Percentiles rank a stretch among this genome's conserved stretches.
Conservation (phyloP, 2,329 filamentous ascomycete genomes). For the Claviceps africana region DNA sequence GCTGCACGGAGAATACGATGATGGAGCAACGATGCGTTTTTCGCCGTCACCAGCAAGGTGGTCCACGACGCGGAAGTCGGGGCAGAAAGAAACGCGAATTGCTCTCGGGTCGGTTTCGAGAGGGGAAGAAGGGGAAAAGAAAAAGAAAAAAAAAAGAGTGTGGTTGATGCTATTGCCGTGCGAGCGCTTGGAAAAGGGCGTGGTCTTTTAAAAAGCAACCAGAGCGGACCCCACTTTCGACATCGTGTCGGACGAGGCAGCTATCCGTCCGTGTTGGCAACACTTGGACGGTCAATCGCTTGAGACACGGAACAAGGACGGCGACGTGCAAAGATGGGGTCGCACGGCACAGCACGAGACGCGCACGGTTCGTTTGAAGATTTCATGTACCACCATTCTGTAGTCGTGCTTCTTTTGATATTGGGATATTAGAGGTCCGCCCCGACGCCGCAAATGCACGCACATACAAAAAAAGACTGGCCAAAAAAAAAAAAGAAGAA, state of each 20-base stretch:
- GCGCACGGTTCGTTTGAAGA: neutral
- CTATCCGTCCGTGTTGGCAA: neutral
- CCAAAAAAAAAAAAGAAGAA: neutral
- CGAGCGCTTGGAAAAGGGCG: no score
- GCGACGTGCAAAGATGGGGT: neutral
- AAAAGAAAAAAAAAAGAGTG: no score
- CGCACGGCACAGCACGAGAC: neutral
- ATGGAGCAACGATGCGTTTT: neutral
- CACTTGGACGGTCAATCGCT: neutral
- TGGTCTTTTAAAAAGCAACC: no score
- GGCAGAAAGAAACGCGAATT: no score
- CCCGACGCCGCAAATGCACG: neutral
- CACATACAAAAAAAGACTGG: no score
- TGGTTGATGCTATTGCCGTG: no score
- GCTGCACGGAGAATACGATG: neutral
- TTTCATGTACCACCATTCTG: neutral
- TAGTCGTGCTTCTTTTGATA: neutral
- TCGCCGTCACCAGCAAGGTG: neutral
- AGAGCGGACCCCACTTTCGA: neutral
- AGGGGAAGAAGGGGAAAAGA: no score
- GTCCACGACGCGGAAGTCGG: neutral
- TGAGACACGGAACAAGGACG: neutral
- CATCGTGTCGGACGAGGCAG: neutral
- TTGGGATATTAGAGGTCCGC: constrained; percentile 2
- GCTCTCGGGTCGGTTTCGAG: no score